Evolutionary conservation across 2,329 filamentous ascomycete species (phyloP), one percentile per base, ranked within the genome.

Genomic region (Metarhizium robertsii): DNA sequence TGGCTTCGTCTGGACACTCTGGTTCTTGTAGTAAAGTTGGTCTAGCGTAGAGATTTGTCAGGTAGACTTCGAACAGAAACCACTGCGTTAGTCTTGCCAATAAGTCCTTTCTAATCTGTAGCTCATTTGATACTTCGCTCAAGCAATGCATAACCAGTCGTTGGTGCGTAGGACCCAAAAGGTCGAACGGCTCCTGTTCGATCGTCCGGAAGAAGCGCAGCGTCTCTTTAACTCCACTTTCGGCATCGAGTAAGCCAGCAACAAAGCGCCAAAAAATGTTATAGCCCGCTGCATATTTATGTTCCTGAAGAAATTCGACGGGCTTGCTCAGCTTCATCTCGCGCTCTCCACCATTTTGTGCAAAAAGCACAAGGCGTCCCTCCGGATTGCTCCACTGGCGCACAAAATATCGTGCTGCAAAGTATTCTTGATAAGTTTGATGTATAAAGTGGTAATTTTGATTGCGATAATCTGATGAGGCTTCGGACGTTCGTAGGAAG

Each of bases 181-280:
- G 53, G 20, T 54, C 53, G 18, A 45, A 14, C 14, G 45, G 53
- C n/a, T 50, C 53, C 5, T 50, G 16, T 16, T 50, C 18, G 16
- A 54, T 54, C 20, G 38, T 14, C 4, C 10, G 6, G 6, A 49
- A 18, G 45, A 54, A 54, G 29, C 10, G 7, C 10, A 4, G 4
- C 3, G 16, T 30, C 50, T 50, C 5, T 4, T 34, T 10, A 14
- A 10, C 20, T 45, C 25, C 25, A 25, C 25, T 25, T 25, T 25
- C 25, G 25, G 38, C 16, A 8, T 55, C 36, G 30, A 75, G 62
- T 16, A 74, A 56, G 25, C 73, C 72, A 4, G 67, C 57, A 40
- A 72, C 68, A 62, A 75, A 76, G 20, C 71, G 67, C 73, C 71
- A 75, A 4, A 75, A 58, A 3, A 75, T 65, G 53, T 73, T 65